Percentiles rank a stretch among this genome's conserved stretches.
Conservation (phyloP, 2,329 filamentous ascomycete species). For the Penicillium sp. region DNA sequence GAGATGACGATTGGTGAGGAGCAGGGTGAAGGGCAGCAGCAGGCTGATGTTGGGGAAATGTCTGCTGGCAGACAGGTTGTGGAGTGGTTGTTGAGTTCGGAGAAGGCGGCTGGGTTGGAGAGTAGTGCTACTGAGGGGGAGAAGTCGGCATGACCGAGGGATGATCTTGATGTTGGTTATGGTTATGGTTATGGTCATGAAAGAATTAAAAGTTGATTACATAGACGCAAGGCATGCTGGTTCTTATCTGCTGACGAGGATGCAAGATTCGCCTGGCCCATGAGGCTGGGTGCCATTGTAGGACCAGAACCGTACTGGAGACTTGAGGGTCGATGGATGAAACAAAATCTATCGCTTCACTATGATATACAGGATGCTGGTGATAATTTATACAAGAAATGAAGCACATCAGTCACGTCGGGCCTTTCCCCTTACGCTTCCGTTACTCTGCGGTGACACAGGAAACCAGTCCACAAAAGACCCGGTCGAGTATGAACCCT, state of each 20-base stretch:
- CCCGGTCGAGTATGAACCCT: conserved; percentile 26
- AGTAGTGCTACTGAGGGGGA: conserved; percentile 30
- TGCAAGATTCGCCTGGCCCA: not conserved
- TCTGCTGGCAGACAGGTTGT: conserved; percentile 44
- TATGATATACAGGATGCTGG: conserved; percentile 11
- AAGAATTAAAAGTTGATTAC: conserved; percentile 16
- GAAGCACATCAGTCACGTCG: conserved; percentile 19
- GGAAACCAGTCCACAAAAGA: conserved; percentile 16
- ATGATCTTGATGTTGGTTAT: not conserved
- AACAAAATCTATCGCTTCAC: not conserved
- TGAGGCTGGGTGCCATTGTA: not conserved
- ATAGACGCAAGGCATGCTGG: conserved; percentile 13
- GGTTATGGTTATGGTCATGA: not conserved
- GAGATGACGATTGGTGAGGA: conserved; percentile 29
- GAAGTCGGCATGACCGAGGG: conserved; percentile 17
- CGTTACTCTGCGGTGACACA: conserved; percentile 5
- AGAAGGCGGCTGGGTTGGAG: conserved; percentile 39
- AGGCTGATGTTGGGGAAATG: conserved; percentile 23
- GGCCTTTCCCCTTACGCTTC: conserved; percentile 16
- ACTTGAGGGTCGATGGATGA: not conserved
- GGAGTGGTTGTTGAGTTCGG: conserved; percentile 45
- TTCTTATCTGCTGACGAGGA: not conserved
- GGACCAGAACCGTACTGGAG: not conserved
- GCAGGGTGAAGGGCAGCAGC: conserved; percentile 12
- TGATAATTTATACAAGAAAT: conserved; percentile 1